Evolutionary conservation across 805 yeast genomes (phyloP).

Genomic region (Wickerhamiella alocasiicola): DNA sequence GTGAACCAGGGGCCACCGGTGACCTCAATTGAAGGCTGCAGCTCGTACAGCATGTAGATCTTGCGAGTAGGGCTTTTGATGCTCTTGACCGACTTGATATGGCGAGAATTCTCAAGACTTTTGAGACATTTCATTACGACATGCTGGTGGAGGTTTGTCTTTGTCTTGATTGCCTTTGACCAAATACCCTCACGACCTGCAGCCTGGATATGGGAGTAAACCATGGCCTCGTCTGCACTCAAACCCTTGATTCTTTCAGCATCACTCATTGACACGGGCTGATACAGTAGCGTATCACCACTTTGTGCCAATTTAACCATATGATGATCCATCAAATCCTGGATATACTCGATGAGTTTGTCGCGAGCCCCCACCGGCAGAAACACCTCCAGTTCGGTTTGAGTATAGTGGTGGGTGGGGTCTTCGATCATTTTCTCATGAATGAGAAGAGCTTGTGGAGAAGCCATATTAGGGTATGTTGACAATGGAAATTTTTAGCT

Average conservation of each 20-base stretch:
- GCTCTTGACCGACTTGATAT: constrained; percentile 77
- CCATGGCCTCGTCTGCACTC: constrained; percentile 80
- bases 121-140: constrained; percentile 78
- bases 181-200: constrained; percentile 92
- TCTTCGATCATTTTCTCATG: constrained; percentile 51
- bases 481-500: too few species aligned
- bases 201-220: constrained; percentile 83
- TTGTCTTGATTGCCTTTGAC: constrained; percentile 83
- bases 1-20: constrained; percentile 99
- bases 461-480: constrained; percentile 12
- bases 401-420: constrained; percentile 44
- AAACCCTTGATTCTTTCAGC: constrained; percentile 66
- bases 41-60: constrained; percentile 85
- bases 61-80: constrained; percentile 88
- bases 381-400: constrained; percentile 50
- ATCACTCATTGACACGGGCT: constrained; percentile 58
- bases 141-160: constrained; percentile 81
- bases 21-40: constrained; percentile 89
- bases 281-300: constrained; percentile 51
- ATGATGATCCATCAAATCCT: constrained; percentile 40
- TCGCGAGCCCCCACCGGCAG: constrained; percentile 33
- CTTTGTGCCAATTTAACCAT: constrained; percentile 57
- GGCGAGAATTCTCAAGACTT: constrained; percentile 63
- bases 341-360: constrained; percentile 34
- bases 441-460: constrained; percentile 37